Conservation (phyloP, 352 stramenopile genomes). For the Globisporangium perplexum region DNA sequence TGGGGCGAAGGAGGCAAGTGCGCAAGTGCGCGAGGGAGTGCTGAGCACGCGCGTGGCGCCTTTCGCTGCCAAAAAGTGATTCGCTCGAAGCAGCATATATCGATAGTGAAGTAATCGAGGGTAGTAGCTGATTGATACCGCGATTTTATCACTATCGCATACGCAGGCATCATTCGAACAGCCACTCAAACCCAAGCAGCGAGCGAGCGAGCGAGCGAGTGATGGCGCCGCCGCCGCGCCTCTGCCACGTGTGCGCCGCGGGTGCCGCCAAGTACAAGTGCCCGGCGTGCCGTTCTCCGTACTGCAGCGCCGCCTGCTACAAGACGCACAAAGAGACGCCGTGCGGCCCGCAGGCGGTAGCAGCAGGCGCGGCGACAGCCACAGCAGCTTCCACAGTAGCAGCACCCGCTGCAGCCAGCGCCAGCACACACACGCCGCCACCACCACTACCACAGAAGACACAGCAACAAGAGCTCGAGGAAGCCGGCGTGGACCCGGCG, state of each 20-base stretch:
- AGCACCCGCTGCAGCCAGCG: not conserved
- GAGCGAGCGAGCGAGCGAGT: slow-evolving; percentile 4
- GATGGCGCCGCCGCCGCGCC: slow-evolving; percentile 14
- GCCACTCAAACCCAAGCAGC: not conserved
- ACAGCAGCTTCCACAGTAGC: not conserved
- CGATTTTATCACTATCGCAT: not conserved
- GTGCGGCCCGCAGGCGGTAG: slow-evolving; percentile 22
- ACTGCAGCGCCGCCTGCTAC: slow-evolving; percentile 76
- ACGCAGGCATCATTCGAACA: not conserved
- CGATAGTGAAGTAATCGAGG: not conserved
- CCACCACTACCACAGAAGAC: not conserved
- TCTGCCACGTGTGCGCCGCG: slow-evolving; percentile 48
- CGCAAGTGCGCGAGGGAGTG: too few species aligned
- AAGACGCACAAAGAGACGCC: slow-evolving; percentile 74
- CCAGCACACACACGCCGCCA: not conserved
- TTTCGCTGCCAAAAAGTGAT: too few species aligned
- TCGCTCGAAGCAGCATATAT: too few species aligned
- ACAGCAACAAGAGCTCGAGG: slow-evolving; percentile 21
- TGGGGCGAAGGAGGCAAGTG: too few species aligned
- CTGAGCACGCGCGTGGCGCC: too few species aligned
- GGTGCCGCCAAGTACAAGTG: slow-evolving; percentile 83
- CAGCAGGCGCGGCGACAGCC: slow-evolving; percentile 6
- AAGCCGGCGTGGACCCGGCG: slow-evolving; percentile 14
- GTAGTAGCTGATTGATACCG: not conserved
- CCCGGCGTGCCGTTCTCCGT: slow-evolving; percentile 54